Evolutionary conservation across 306 rosid species (phyloP), one percentile per base, ranked within the genome.

Genomic region (Trichosanthes truncata): DNA sequence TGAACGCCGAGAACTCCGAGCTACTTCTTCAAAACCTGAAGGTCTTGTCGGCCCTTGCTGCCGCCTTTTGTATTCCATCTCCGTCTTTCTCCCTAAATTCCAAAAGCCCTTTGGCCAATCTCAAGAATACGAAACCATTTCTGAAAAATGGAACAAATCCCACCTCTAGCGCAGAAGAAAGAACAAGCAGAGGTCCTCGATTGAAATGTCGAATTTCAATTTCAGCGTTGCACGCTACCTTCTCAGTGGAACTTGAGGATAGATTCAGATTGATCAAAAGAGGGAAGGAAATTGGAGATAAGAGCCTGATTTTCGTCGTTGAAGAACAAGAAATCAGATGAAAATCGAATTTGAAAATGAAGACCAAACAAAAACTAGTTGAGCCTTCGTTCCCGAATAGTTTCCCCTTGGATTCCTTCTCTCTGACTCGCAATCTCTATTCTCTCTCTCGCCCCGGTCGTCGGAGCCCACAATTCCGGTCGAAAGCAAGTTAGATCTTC

Each of bases 11-110:
- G 59, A 25, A 72, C 46, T 72, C 57, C 76, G 72, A 29, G 48
- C 78, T 45, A 51, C 77, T 78, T n/a, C 79, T 68, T 75, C 85
- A 51, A 85, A 80, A 57, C 63, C 40, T 17, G 81, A 67, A 73
- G 85, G 45, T 66, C 79, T 87, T 43, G 90, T 67, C 14, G 87
- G 88, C 13, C 78, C 87, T 80, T 83, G 92, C 80, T 90, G 92
- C 79, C 81, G 86, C 88, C 98, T 90, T 78, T 90, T 74, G 82
- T 89, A 89, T 74, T 96, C 94, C 98, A 94, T 94, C 38, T 74
- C 63, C 65, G 41, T 49, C 20, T 48, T 29, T 17, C 21, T 35
- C 60, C 26, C 71, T 49, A 23, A 1, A 31, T 75, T 36, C 48
- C 57, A 41, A 43, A 43, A 36, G 36, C 35, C 65, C 5, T 25